Evolutionary conservation across 805 yeast species (phyloP).

Genomic region (Pichia eremophila): DNA sequence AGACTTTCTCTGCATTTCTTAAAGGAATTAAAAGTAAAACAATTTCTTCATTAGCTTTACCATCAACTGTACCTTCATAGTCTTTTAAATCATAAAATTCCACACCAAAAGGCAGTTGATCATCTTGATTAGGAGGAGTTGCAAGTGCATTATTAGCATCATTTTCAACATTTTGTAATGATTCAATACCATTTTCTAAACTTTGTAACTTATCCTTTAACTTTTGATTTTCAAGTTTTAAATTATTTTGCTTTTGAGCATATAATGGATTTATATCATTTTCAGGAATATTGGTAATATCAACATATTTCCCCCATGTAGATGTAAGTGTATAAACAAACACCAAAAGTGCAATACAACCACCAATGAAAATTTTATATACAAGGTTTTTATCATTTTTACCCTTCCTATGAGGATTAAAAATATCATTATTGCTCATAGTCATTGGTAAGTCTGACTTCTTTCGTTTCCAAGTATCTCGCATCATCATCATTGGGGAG

Average conservation of each 20-base stretch:
- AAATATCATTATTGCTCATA: not conserved
- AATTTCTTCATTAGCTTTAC: slow-evolving; percentile 45
- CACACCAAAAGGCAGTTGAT: slow-evolving; percentile 7
- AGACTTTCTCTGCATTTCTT: slow-evolving; percentile 66
- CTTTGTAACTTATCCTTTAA: not conserved
- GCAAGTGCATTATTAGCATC: slow-evolving; percentile 6
- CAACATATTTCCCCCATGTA: not conserved
- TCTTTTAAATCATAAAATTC: slow-evolving; percentile 51
- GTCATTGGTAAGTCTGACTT: slow-evolving; percentile 4
- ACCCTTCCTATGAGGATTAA: not conserved
- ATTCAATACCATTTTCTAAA: not conserved
- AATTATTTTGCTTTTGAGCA: not conserved
- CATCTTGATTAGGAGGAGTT: slow-evolving; percentile 10
- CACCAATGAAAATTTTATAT: not conserved
- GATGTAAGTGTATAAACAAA: not conserved
- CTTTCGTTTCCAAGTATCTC: slow-evolving; percentile 8
- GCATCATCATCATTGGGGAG: not conserved
- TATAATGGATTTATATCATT: not conserved
- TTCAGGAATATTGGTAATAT: not conserved
- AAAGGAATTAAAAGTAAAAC: slow-evolving; percentile 67
- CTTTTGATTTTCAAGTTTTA: not conserved
- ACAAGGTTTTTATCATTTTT: not conserved
- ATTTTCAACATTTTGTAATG: not conserved
- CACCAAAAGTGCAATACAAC: not conserved
- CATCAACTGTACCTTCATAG: slow-evolving; percentile 44